Evolutionary conservation across 2,329 filamentous ascomycete species (phyloP).

Genomic region (Ophidiomyces ophidiicola): DNA sequence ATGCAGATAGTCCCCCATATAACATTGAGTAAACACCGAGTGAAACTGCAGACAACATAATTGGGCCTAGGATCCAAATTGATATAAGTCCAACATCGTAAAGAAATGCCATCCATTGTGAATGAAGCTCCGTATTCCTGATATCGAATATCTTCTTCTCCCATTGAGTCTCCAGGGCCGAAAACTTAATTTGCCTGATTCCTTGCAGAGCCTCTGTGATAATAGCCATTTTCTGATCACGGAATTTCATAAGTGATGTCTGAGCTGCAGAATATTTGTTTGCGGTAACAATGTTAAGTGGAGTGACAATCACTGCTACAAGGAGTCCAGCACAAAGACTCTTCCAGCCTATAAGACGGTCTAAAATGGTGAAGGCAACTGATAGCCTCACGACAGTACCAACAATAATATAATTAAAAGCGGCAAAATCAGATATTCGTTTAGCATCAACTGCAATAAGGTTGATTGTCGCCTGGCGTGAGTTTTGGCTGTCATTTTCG

Average conservation of each 20-base stretch:
- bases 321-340: constrained; percentile 53
- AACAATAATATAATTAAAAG: constrained; percentile 54
- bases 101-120: constrained; percentile 54
- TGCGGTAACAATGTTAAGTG: constrained; percentile 55
- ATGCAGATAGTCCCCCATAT: constrained; percentile 53
- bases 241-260: constrained; percentile 59
- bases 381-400: constrained; percentile 51
- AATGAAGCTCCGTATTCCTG: constrained; percentile 53
- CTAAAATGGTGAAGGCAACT: constrained; percentile 54
- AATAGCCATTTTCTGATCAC: constrained; percentile 63
- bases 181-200: constrained; percentile 77
- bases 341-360: constrained; percentile 60
- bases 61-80: constrained; percentile 62
- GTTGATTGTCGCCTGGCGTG: constrained; percentile 61
- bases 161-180: constrained; percentile 63
- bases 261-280: constrained; percentile 54
- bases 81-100: constrained; percentile 51
- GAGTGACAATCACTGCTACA: constrained; percentile 52
- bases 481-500: constrained; percentile 42
- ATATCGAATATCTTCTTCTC: constrained; percentile 54
- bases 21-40: constrained; percentile 55
- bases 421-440: constrained; percentile 56
- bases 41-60: constrained; percentile 59
- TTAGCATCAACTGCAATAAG: constrained; percentile 64
- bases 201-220: constrained; percentile 66